Evolutionary conservation across 441 rosid genomes (phyloP).

Genomic region (Pelargonium australe): DNA sequence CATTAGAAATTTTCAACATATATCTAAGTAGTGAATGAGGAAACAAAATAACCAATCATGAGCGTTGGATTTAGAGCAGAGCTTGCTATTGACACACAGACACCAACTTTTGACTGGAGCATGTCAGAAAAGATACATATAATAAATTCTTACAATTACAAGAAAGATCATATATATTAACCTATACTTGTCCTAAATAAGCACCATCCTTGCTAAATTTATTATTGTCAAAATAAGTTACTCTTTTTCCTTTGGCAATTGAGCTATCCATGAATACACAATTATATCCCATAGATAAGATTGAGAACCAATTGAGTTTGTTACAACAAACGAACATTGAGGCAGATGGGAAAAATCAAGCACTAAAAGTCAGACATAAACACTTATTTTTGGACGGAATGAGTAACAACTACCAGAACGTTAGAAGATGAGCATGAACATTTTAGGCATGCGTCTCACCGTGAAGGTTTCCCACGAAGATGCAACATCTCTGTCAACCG

Average conservation of each 20-base stretch:
- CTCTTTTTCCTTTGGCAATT: too few species aligned
- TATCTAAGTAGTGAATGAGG: not conserved
- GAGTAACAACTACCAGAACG: not conserved
- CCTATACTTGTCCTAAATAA: too few species aligned
- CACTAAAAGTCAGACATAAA: too few species aligned
- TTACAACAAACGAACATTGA: too few species aligned
- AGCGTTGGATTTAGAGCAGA: not conserved
- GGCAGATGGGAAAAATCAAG: too few species aligned
- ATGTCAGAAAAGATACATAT: not conserved
- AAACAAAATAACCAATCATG: not conserved
- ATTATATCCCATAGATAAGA: too few species aligned
- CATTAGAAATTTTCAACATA: not conserved
- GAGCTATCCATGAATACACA: too few species aligned
- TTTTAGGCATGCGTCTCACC: constrained; percentile 31
- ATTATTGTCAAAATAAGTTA: too few species aligned
- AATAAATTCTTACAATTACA: not conserved
- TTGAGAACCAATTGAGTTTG: too few species aligned
- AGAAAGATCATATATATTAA: not conserved
- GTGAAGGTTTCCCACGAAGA: constrained; percentile 71
- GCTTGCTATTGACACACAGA: not conserved
- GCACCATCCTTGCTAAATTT: too few species aligned
- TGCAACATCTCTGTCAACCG: constrained; percentile 48
- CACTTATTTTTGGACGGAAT: too few species aligned
- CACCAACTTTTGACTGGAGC: not conserved
- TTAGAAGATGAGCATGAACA: constrained; percentile 7